These are phyloP conservation scores for Botrytis fragariae DNA, from an alignment of 2,329 filamentous ascomycete genomes.

Conservation along the genomic window DNA sequence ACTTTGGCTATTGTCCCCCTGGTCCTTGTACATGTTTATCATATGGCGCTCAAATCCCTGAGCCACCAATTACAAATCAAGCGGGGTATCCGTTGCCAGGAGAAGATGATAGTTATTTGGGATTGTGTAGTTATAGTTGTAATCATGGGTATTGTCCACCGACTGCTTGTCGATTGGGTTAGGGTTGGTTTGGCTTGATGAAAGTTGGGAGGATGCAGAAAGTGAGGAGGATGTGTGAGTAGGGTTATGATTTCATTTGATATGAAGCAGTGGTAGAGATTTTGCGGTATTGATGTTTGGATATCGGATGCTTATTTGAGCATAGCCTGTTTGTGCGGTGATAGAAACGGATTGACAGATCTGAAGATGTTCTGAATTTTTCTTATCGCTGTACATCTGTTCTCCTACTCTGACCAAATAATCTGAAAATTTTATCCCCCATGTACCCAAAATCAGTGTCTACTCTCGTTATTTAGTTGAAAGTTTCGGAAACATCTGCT, in stretches of 20 bases:
- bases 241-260: background rate
- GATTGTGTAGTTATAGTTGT: slow-evolving; percentile 48
- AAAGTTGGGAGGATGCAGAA: fast-evolving
- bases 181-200: background rate
- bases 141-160: slow-evolving; percentile 43
- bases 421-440: too few relatives aligned
- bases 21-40: slow-evolving; percentile 31
- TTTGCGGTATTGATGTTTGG: background rate
- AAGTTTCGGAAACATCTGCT: too few relatives aligned
- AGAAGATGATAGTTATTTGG: slow-evolving; percentile 42
- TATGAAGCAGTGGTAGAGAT: background rate
- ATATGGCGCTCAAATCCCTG: slow-evolving; percentile 22
- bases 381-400: too few relatives aligned
- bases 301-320: background rate
- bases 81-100: slow-evolving; percentile 40
- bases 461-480: too few relatives aligned
- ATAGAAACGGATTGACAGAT: too few relatives aligned
- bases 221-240: background rate
- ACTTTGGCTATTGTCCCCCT: slow-evolving; percentile 32
- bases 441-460: too few relatives aligned
- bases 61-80: slow-evolving; percentile 33
- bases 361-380: too few relatives aligned
- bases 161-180: slow-evolving; percentile 13
- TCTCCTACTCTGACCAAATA: too few relatives aligned
- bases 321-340: too few relatives aligned